These are phyloP conservation scores for Microdochium trichocladiopsis DNA, from an alignment of 2,329 filamentous ascomycete genomes.

Conservation along the genomic window DNA sequence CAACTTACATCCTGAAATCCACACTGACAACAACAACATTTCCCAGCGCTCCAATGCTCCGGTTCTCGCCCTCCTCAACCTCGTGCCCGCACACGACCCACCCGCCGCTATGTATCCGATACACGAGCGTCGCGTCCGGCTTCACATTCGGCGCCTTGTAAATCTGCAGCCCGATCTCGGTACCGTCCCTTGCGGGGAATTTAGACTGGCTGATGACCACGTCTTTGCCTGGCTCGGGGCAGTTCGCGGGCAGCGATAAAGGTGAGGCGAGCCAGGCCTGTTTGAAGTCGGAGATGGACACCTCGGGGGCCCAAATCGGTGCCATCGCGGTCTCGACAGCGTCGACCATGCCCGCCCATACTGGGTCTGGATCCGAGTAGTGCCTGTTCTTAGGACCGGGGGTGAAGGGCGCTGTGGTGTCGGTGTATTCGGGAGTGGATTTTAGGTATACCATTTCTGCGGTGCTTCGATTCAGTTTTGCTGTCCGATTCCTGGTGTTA, in stretches of 20 bases:
- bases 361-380: slow-evolving; percentile 21
- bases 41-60: slow-evolving; percentile 21
- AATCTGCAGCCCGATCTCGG: slow-evolving; percentile 24
- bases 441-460: neutral
- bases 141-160: slow-evolving; percentile 18
- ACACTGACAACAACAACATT: slow-evolving; percentile 28
- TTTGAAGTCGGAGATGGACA: neutral
- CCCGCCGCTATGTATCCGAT: slow-evolving; percentile 29
- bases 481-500: too few species aligned
- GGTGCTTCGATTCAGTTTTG: neutral
- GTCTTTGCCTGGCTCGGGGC: slow-evolving; percentile 13
- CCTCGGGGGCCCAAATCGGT: neutral
- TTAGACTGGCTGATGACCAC: slow-evolving; percentile 18
- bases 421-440: neutral
- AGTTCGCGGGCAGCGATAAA: slow-evolving; percentile 19
- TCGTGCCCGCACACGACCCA: slow-evolving; percentile 24
- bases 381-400: slow-evolving; percentile 26
- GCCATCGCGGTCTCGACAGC: slow-evolving; percentile 15
- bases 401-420: slow-evolving; percentile 15
- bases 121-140: slow-evolving; percentile 15
- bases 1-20: slow-evolving; percentile 22
- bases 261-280: slow-evolving; percentile 5
- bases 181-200: slow-evolving; percentile 24
- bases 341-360: slow-evolving; percentile 12
- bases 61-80: slow-evolving; percentile 25